Base-by-base conservation (phyloP, 257 asterid species). In the Striga asiatica region DNA sequence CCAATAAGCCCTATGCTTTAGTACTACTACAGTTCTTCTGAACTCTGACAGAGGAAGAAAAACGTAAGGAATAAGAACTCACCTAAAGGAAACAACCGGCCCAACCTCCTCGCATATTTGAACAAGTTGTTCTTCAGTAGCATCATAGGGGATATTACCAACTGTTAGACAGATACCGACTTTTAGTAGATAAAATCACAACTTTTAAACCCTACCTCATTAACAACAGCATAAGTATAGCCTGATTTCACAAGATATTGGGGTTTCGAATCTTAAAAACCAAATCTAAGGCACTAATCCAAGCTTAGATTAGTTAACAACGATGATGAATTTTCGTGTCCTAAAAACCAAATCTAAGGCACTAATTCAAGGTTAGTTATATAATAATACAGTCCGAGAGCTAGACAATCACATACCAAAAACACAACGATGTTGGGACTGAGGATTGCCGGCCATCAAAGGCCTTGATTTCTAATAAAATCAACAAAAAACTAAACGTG, bases 141-240 rank as follows among this genome's bases (percentile, higher is more conserved):
- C 94, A 74, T 91, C 98, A 71, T 91, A 91, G 0, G 96, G 98
- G 71, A 91, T 91, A 77, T 91, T 87, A 68, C 98, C 98, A 76
- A 89, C 98, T 89, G 53, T 55, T 17, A 63, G 14, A 28, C 48
- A 65, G 11, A 53, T 32, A 62, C 28, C 53, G 57, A 24, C 10
- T 29, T 29, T 10, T 42, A 42, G 57, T 9, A 51, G 31, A 41
- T 56, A 31, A 55, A 47, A 37, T 16, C 6, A 13, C 32, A 39
- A 37, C 18, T 10, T 47, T 52, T 38, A 41, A 43, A 12, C 25
- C 14, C 56, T 22, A 21, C 35, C 48, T 41, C 60, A 50, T 19
- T 9, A 4, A 21, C 37, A 56, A 48, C 8, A 38, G 38, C 21
- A 37, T 2, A 37, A 9, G 3, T n/a, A 35, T 8, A 56, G 21